Base-by-base conservation (phyloP, 2,329 filamentous ascomycete species). In the Fusarium sp. region DNA sequence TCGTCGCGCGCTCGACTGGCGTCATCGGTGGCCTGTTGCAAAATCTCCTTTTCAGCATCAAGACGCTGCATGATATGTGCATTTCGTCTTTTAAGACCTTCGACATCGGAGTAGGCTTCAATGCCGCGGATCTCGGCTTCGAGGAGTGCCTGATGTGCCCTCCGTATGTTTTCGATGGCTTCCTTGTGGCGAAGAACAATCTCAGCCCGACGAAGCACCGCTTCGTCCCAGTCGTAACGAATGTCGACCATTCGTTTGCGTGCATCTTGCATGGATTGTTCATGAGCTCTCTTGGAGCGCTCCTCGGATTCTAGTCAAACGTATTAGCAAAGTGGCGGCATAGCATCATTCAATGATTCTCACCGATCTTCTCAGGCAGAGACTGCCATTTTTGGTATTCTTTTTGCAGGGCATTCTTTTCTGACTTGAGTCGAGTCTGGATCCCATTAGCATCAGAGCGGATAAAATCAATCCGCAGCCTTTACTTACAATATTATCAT, bases 51-150 rank as follows among this genome's bases (percentile, higher is more conserved):
- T 75, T 85, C 86, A 15, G 82, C 79, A 28, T 88, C 85, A 8
- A 93, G 84, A 48, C 83, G 81, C 47, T 85, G 79, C 62, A 87
- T 85, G 66, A 94, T 89, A 54, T 89, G 85, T 14, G 81, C 76
- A 75, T 94, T 94, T 66, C 91, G 91, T 22, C 85, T 84, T 76
- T 90, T 89, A n/a, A 98, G 85, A 11, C 89, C 89, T 49, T 90
- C 86, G 6, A 93, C 82, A 77, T 99, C 96, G 0, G 95, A 98
- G n/a, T 86, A 82, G 3, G 94, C 95, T 84, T 99, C 96, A 36
- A 97, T 88, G 2, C 89, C 84, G 69, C 90, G 87, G 49, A 98
- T 87, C 74, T 93, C 89, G 5, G 89, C 90, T 76, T 95, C 91
- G 22, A 95, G 82, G 17, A 94, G 83, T 20, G 88, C 87, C 51